Percentiles rank a stretch among this genome's conserved stretches.
phyloP scores from a whole-genome alignment of 495 filamentous ascomycete genomes.

The Penicillium roqueforti region DNA sequence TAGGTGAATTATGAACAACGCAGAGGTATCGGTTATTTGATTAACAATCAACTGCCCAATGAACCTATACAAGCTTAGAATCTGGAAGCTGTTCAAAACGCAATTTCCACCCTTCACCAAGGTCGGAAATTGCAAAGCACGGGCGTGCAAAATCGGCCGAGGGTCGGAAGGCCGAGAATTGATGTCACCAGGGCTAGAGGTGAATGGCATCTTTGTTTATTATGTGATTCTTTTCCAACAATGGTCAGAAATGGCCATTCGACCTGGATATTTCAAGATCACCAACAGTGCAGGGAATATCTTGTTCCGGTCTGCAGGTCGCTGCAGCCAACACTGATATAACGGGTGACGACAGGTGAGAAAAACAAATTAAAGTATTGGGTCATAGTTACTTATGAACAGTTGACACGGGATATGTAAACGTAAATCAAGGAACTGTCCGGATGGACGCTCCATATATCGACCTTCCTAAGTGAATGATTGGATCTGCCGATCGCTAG shows the following conservation, averaged over 20 bases:
- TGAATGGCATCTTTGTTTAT: not conserved
- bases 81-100: not conserved
- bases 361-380: not conserved
- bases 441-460: not conserved
- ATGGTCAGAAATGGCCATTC: not conserved
- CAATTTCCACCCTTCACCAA: not conserved
- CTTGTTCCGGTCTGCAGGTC: constrained; percentile 12
- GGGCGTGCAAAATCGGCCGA: not conserved
- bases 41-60: too few relatives aligned
- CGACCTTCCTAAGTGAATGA: constrained; percentile 15
- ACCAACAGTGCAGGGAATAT: constrained; percentile 11
- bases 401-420: not conserved
- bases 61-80: not conserved
- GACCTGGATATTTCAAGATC: constrained; percentile 1
- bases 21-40: not conserved
- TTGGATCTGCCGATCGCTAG: constrained; percentile 16
- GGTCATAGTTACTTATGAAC: not conserved
- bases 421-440: not conserved
- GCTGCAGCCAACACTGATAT: constrained; percentile 9
- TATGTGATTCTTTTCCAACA: not conserved
- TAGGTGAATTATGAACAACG: not conserved
- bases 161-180: not conserved
- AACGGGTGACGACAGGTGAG: constrained; percentile 15
- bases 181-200: not conserved
- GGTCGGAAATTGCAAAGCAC: constrained; percentile 6